Conservation (phyloP, 768 basidiomycete genomes). For the Phylloporus sp. region DNA sequence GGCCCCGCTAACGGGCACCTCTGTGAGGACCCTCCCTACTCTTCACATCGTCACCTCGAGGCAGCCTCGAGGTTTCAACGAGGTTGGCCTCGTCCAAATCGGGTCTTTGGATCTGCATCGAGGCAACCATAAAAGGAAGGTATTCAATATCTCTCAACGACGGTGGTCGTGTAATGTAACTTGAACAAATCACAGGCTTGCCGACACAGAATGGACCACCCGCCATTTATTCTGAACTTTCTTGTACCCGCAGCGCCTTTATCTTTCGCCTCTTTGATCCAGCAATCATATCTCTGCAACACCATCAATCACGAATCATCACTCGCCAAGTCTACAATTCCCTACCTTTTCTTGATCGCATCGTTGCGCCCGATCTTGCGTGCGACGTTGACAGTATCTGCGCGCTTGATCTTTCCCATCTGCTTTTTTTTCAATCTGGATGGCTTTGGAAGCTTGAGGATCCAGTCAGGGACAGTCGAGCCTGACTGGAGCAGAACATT, state of each 20-base stretch:
- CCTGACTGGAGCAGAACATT: constrained; percentile 95
- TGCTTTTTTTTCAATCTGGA: constrained; percentile 81
- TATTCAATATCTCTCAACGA: neutral
- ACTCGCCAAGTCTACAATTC: neutral
- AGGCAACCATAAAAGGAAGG: constrained; percentile 4
- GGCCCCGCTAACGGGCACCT: constrained; percentile 17
- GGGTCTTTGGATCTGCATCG: constrained; percentile 27
- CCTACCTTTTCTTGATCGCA: constrained; percentile 69
- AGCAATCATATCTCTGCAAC: constrained; percentile 69
- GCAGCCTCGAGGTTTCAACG: constrained; percentile 32
- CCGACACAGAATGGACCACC: neutral
- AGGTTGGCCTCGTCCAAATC: constrained; percentile 24
- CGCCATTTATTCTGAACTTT: neutral
- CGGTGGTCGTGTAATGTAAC: neutral
- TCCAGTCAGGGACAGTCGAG: constrained; percentile 90
- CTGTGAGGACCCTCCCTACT: constrained; percentile 23
- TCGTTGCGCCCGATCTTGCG: constrained; percentile 64
- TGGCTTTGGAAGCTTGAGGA: constrained; percentile 89
- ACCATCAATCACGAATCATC: neutral
- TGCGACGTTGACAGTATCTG: constrained; percentile 69
- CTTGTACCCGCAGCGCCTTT: constrained; percentile 21
- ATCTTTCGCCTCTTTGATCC: constrained; percentile 66
- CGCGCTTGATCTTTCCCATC: constrained; percentile 82
- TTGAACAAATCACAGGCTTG: neutral
- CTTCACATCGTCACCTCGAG: constrained; percentile 41